A percentile compares a stretch with the other conserved stretches of the same genome.
phyloP scores from a whole-genome alignment of 1,139 yeast species.

The Sugiyamaella paludigena region DNA sequence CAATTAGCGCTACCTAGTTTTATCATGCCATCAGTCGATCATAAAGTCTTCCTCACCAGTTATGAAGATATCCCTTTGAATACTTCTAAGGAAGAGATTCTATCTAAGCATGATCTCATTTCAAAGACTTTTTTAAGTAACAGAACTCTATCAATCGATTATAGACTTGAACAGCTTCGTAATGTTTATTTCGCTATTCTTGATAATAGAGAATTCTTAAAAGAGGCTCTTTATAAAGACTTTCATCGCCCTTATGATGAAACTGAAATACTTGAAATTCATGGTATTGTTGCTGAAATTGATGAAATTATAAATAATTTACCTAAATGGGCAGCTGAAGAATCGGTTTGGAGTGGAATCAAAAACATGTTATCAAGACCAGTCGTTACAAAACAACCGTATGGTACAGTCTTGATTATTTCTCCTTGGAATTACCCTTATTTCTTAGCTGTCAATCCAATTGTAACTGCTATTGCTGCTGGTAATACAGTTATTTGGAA shows the following conservation, averaged over 20 bases:
- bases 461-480: slow-evolving; percentile 80
- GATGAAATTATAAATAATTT: slow-evolving; percentile 58
- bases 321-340: slow-evolving; percentile 61
- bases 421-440: slow-evolving; percentile 90
- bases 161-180: slow-evolving; percentile 62
- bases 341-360: slow-evolving; percentile 46
- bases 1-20: too few relatives aligned
- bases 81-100: slow-evolving; percentile 54
- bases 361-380: slow-evolving; percentile 49
- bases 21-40: too few relatives aligned
- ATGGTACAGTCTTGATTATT: slow-evolving; percentile 73
- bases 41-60: background rate
- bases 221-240: slow-evolving; percentile 62
- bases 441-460: slow-evolving; percentile 59
- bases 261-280: slow-evolving; percentile 57
- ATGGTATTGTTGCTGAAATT: slow-evolving; percentile 54
- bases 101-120: slow-evolving; percentile 46
- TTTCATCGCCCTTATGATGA: slow-evolving; percentile 64
- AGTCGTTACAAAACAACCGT: slow-evolving; percentile 61
- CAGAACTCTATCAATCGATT: slow-evolving; percentile 55
- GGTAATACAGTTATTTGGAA: slow-evolving; percentile 83
- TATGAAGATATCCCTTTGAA: slow-evolving; percentile 22
- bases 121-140: slow-evolving; percentile 46
- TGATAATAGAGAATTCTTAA: slow-evolving; percentile 56
- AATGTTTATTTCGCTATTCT: slow-evolving; percentile 62